Conservation (phyloP, 805 yeast species). For the Ogataea polymorpha region DNA sequence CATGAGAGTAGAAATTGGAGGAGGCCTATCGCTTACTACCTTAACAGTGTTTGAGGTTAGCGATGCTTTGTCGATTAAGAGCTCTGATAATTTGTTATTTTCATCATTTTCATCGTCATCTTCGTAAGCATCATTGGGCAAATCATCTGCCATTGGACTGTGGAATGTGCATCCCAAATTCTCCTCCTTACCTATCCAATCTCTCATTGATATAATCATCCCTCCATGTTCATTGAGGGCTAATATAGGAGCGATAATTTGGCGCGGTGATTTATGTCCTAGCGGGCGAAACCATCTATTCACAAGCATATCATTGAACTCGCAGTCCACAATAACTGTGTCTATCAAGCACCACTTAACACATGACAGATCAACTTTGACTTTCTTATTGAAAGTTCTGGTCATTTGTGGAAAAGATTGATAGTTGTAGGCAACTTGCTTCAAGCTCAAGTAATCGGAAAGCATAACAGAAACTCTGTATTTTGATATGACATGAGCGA, state of each 20-base stretch:
- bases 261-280: slow-evolving; percentile 74
- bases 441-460: slow-evolving; percentile 84
- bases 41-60: slow-evolving; percentile 69
- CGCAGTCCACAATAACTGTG: slow-evolving; percentile 87
- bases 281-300: slow-evolving; percentile 89
- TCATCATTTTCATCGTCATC: slow-evolving; percentile 15
- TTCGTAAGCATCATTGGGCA: slow-evolving; percentile 30
- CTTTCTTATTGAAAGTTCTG: slow-evolving; percentile 71
- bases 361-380: slow-evolving; percentile 71
- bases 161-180: slow-evolving; percentile 50
- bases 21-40: slow-evolving; percentile 58
- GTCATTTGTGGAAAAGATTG: slow-evolving; percentile 86
- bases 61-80: slow-evolving; percentile 69
- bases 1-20: slow-evolving; percentile 44
- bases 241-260: slow-evolving; percentile 82
- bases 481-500: slow-evolving; percentile 74
- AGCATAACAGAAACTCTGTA: slow-evolving; percentile 70
- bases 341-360: slow-evolving; percentile 89
- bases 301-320: slow-evolving; percentile 81
- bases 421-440: slow-evolving; percentile 88
- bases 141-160: slow-evolving; percentile 37
- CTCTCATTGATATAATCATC: slow-evolving; percentile 86
- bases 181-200: slow-evolving; percentile 77
- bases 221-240: slow-evolving; percentile 95
- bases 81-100: slow-evolving; percentile 52